phyloP scores from a whole-genome alignment of 495 filamentous ascomycete genomes.

The Parathielavia appendiculata region DNA sequence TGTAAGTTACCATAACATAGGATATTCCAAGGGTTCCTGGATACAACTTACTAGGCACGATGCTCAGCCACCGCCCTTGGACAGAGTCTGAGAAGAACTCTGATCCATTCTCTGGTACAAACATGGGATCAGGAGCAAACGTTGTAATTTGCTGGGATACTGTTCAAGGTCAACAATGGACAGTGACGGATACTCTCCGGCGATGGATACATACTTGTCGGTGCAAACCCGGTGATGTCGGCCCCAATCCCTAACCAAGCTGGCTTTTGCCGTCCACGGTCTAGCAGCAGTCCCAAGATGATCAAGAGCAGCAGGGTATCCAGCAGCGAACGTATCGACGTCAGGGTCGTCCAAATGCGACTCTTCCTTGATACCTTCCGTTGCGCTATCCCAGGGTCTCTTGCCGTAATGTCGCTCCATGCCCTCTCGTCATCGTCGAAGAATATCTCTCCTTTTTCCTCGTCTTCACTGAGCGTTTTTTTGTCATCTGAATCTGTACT shows the following conservation, averaged over 20 bases:
- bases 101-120: constrained; percentile 40
- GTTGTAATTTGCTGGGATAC: constrained; percentile 43
- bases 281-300: constrained; percentile 32
- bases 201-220: constrained; percentile 23
- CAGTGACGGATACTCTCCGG: neutral
- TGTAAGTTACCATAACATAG: neutral
- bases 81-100: constrained; percentile 41
- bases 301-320: constrained; percentile 35
- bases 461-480: neutral
- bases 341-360: neutral
- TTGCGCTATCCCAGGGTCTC: neutral
- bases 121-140: constrained; percentile 38
- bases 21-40: neutral
- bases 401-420: constrained; percentile 17
- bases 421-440: constrained; percentile 3
- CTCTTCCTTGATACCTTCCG: neutral
- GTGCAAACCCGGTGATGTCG: constrained; percentile 39
- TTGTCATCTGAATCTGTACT: neutral
- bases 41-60: constrained; percentile 38
- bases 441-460: neutral
- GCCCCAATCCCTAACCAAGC: constrained; percentile 30
- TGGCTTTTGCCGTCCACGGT: constrained; percentile 22
- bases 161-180: constrained; percentile 7
- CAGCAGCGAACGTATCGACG: constrained; percentile 28
- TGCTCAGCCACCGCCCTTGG: constrained; percentile 36